These are phyloP conservation scores for Pythium sukuiense DNA, from an alignment of 352 stramenopile genomes.

Conservation along the genomic window DNA sequence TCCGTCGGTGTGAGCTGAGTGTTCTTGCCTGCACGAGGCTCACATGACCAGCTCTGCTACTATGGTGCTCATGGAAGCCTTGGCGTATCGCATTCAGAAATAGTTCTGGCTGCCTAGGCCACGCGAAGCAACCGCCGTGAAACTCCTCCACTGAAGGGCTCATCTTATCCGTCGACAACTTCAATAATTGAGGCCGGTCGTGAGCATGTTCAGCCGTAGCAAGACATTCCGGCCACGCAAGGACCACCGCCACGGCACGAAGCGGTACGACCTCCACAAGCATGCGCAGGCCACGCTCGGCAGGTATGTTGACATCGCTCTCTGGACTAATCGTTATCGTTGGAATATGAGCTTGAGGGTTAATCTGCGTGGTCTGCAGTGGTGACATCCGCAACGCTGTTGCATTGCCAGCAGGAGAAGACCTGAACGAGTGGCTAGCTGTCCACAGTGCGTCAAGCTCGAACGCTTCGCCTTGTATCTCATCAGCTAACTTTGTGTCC, in stretches of 20 bases:
- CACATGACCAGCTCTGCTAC: too few species aligned
- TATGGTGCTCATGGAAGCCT: too few species aligned
- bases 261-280: constrained; percentile 85
- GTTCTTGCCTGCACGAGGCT: too few species aligned
- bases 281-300: constrained; percentile 77
- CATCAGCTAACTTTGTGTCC: not conserved
- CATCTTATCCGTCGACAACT: not conserved
- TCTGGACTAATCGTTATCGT: not conserved
- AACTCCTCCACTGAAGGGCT: too few species aligned
- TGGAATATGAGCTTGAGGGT: not conserved
- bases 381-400: constrained; percentile 68
- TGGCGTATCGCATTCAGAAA: too few species aligned
- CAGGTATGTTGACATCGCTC: constrained; percentile 45
- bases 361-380: constrained; percentile 27
- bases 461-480: not conserved
- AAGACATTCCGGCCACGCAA: constrained; percentile 89
- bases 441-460: constrained; percentile 64
- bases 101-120: too few species aligned
- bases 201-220: constrained; percentile 82
- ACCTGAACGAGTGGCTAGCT: constrained; percentile 91
- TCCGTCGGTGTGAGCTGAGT: too few species aligned
- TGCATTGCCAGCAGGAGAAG: constrained; percentile 71
- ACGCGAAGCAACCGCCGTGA: too few species aligned
- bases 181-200: constrained; percentile 12
- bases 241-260: constrained; percentile 76